Percentiles rank a stretch among this genome's conserved stretches.
These are phyloP conservation scores for Bipolaris victoriae DNA, from an alignment of 2,329 filamentous ascomycete species.

Conservation along the genomic window DNA sequence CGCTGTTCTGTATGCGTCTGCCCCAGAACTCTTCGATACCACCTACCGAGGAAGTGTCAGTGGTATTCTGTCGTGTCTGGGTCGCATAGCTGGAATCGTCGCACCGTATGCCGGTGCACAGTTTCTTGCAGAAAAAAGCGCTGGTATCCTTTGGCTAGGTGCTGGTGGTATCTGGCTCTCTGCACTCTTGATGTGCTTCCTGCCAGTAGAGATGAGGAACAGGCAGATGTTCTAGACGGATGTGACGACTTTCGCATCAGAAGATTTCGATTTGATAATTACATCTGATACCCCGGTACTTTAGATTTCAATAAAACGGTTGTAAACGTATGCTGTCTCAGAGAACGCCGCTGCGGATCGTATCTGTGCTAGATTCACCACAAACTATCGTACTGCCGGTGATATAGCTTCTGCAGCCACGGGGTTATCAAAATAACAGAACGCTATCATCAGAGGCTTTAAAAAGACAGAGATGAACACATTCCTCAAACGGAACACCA, in stretches of 20 bases:
- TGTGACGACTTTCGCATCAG: no score
- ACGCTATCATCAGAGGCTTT: no score
- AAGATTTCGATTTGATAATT: no score
- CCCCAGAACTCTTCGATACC: slow-evolving; percentile 39
- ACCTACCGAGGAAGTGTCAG: slow-evolving; percentile 39
- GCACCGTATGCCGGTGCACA: slow-evolving; percentile 38
- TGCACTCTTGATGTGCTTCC: slow-evolving; percentile 36
- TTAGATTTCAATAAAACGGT: slow-evolving; percentile 7
- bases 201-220: slow-evolving; percentile 40
- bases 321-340: no score
- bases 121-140: slow-evolving; percentile 27
- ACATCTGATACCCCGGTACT: slow-evolving; percentile 7
- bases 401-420: background rate
- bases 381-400: no score
- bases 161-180: slow-evolving; percentile 41
- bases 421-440: no score
- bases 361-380: background rate
- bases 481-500: background rate
- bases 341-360: background rate
- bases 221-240: slow-evolving; percentile 37
- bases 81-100: slow-evolving; percentile 37
- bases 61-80: slow-evolving; percentile 39
- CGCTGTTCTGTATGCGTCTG: slow-evolving; percentile 39
- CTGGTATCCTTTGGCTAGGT: slow-evolving; percentile 39
- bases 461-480: no score